Percentiles rank a stretch among this genome's conserved stretches.
These are phyloP conservation scores for Backusella sp. DNA, from an alignment of 192 early-diverging fungal species.

Conservation along the genomic window DNA sequence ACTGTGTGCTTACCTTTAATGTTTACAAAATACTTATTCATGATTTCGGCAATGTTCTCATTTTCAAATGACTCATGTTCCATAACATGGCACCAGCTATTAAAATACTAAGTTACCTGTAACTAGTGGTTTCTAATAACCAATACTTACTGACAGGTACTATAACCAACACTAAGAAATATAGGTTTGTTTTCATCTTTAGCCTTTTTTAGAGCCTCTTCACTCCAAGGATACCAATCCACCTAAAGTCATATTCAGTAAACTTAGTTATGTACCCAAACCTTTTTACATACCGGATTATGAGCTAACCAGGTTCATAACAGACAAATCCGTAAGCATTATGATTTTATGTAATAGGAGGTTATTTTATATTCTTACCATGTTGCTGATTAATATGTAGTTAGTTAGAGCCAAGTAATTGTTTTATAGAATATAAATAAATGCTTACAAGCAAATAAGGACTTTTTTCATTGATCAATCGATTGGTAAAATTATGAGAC, in stretches of 20 bases:
- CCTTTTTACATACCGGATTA: conserved; percentile 41
- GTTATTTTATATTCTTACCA: conserved; percentile 20
- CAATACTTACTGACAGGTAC: conserved; percentile 56
- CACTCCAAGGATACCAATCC: conserved; percentile 69
- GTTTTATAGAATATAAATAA: background rate
- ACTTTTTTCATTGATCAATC: conserved; percentile 52
- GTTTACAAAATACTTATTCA: conserved; percentile 61
- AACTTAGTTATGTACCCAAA: background rate
- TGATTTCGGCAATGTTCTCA: conserved; percentile 48
- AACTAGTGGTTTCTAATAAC: background rate
- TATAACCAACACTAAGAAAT: conserved; percentile 65
- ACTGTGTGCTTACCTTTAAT: conserved; percentile 48
- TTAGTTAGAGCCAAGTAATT: background rate
- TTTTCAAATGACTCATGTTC: conserved; percentile 65
- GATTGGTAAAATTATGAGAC: conserved; percentile 41
- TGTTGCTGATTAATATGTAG: conserved; percentile 32
- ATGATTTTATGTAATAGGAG: background rate
- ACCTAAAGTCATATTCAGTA: conserved; percentile 22
- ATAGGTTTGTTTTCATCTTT: conserved; percentile 56
- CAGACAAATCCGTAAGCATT: background rate
- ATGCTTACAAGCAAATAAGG: conserved; percentile 55
- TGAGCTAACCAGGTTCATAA: conserved; percentile 26
- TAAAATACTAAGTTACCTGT: background rate
- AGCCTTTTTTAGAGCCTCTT: conserved; percentile 59
- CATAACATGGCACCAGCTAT: conserved; percentile 67